Conservation (phyloP, 768 basidiomycete species). For the Tricholoma matsutake region DNA sequence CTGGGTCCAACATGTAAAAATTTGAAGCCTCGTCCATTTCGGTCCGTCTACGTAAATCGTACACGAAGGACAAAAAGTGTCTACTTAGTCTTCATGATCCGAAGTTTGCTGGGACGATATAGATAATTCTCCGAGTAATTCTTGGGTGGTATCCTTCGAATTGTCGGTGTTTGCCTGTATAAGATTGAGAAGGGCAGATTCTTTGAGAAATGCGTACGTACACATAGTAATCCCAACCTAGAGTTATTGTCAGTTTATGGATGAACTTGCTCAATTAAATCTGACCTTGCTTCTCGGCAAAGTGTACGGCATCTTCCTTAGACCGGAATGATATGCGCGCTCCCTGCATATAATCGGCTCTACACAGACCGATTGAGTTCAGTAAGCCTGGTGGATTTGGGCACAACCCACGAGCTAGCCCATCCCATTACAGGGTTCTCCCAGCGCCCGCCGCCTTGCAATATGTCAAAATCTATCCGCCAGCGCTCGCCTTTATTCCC, state of each 20-base stretch:
- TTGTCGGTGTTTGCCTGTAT: constrained; percentile 52
- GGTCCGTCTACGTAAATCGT: too few relatives aligned
- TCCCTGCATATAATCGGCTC: constrained; percentile 96
- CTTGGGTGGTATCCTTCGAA: constrained; percentile 78
- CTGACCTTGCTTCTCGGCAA: constrained; percentile 94
- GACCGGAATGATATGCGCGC: constrained; percentile 79
- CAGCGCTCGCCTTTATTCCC: constrained; percentile 82
- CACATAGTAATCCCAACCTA: constrained; percentile 94
- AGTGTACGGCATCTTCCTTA: constrained; percentile 90
- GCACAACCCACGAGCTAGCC: constrained; percentile 80
- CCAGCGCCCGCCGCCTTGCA: constrained; percentile 91
- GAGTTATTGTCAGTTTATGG: constrained; percentile 12
- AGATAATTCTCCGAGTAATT: constrained; percentile 90
- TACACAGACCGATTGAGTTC: constrained; percentile 21
- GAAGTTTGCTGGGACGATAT: constrained; percentile 74
- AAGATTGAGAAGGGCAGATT: constrained; percentile 10
- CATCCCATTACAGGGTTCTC: constrained; percentile 98
- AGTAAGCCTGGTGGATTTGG: background rate
- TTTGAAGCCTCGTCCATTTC: too few relatives aligned
- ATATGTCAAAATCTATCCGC: constrained; percentile 91
- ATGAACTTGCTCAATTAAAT: constrained; percentile 1
- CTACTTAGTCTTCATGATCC: constrained; percentile 86
- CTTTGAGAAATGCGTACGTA: constrained; percentile 38
- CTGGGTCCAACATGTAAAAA: too few relatives aligned
- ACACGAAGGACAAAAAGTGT: too few relatives aligned